Percentiles rank a stretch among this genome's conserved stretches.
Evolutionary conservation across 2,329 filamentous ascomycete species (phyloP).

Genomic region (Colletotrichum spaethianum): DNA sequence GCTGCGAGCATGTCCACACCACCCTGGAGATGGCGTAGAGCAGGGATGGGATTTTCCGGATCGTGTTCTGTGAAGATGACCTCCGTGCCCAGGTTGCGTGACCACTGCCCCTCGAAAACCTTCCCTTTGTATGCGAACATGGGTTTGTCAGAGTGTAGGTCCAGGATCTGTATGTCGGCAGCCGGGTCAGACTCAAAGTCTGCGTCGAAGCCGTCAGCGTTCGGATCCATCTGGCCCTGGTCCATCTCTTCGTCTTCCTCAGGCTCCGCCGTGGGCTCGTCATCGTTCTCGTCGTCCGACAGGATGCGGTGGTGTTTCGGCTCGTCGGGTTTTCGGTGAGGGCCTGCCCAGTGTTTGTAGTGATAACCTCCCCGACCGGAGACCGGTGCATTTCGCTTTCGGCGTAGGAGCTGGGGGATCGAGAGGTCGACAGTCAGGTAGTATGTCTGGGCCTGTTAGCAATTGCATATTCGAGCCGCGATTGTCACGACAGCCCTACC

Average conservation of each 20-base stretch:
- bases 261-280: constrained; percentile 36
- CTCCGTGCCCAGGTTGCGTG: constrained; percentile 86
- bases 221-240: constrained; percentile 32
- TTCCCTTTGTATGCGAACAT: constrained; percentile 85
- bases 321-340: constrained; percentile 44
- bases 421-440: constrained; percentile 76
- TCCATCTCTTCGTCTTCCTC: constrained; percentile 49
- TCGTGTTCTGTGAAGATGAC: constrained; percentile 76
- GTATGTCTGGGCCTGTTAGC: constrained; percentile 64
- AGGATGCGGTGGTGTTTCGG: constrained; percentile 42
- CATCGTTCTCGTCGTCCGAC: constrained; percentile 46
- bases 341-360: constrained; percentile 58
- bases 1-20: constrained; percentile 81
- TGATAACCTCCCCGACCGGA: constrained; percentile 61
- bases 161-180: constrained; percentile 82
- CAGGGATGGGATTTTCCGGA: constrained; percentile 56
- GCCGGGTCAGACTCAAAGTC: constrained; percentile 39
- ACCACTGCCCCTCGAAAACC: constrained; percentile 86
- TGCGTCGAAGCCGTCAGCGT: constrained; percentile 43
- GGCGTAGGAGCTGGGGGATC: constrained; percentile 67
- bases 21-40: constrained; percentile 65
- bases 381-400: constrained; percentile 45
- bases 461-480: neutral
- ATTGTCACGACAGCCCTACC: constrained; percentile 51
- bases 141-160: constrained; percentile 82